Conservation (phyloP, 768 basidiomycete species). For the Hemileccinum impolitum region DNA sequence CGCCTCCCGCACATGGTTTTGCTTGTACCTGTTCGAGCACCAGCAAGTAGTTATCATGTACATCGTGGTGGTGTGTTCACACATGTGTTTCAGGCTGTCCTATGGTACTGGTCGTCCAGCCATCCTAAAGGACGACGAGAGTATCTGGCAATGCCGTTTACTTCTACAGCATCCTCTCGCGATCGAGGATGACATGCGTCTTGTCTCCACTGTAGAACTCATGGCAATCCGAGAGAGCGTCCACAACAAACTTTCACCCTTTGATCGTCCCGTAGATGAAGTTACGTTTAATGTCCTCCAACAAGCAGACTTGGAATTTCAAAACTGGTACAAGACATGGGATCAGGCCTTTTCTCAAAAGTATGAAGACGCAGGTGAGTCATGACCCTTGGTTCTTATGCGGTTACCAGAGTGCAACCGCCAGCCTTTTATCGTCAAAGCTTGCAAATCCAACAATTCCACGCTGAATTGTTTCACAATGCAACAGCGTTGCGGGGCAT, state of each 20-base stretch:
- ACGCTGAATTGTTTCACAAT: slow-evolving; percentile 82
- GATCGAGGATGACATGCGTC: slow-evolving; percentile 90
- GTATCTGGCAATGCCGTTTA: slow-evolving; percentile 75
- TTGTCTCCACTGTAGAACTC: slow-evolving; percentile 92
- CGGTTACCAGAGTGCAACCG: slow-evolving; percentile 3
- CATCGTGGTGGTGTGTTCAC: neutral
- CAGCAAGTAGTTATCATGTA: slow-evolving; percentile 54
- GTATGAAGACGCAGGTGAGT: slow-evolving; percentile 75
- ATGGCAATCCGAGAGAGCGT: slow-evolving; percentile 87
- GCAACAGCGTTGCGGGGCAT: slow-evolving; percentile 82
- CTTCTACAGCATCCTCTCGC: slow-evolving; percentile 84
- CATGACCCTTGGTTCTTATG: slow-evolving; percentile 1
- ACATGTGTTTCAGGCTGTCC: slow-evolving; percentile 62
- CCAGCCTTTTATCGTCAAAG: slow-evolving; percentile 86
- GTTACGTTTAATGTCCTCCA: slow-evolving; percentile 69
- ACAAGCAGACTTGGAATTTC: slow-evolving; percentile 74
- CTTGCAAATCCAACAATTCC: slow-evolving; percentile 81
- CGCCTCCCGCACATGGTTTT: slow-evolving; percentile 88
- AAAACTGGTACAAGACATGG: slow-evolving; percentile 79
- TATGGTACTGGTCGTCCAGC: slow-evolving; percentile 94
- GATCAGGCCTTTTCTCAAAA: slow-evolving; percentile 77
- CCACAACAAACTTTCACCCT: slow-evolving; percentile 77
- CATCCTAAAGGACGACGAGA: slow-evolving; percentile 89
- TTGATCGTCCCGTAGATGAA: slow-evolving; percentile 72
- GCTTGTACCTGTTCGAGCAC: slow-evolving; percentile 90